Conservation (phyloP, 116 monocot genomes). For the Zostera marina region DNA sequence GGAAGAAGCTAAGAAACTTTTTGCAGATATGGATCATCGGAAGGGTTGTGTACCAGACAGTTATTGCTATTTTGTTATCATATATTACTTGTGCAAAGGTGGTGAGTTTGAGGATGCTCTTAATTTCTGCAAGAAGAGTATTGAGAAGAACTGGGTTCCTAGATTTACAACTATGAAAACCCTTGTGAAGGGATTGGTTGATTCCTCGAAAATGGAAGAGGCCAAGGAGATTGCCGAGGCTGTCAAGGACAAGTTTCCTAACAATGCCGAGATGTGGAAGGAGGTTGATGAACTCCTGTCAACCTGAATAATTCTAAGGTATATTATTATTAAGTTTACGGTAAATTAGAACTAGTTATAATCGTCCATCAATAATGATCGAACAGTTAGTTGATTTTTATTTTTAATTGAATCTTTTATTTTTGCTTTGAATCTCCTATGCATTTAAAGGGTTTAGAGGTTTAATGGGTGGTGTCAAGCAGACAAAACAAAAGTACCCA, state of each 20-base stretch:
- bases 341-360: too few species aligned
- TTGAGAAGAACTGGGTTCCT: slow-evolving; percentile 69
- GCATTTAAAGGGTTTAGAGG: too few species aligned
- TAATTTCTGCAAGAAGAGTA: slow-evolving; percentile 36
- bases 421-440: too few species aligned
- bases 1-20: slow-evolving; percentile 40
- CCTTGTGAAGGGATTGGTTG: slow-evolving; percentile 54
- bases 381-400: too few species aligned
- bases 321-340: too few species aligned
- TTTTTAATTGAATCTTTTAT: too few species aligned
- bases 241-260: slow-evolving; percentile 57
- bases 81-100: slow-evolving; percentile 49
- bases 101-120: slow-evolving; percentile 64
- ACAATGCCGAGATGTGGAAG: slow-evolving; percentile 59
- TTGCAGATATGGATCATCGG: slow-evolving; percentile 20
- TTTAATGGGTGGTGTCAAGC: too few species aligned
- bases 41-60: slow-evolving; percentile 34
- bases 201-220: slow-evolving; percentile 36
- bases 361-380: too few species aligned
- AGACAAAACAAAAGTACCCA: too few species aligned
- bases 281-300: slow-evolving; percentile 42
- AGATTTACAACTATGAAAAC: slow-evolving; percentile 59
- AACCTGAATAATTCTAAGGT: too few species aligned
- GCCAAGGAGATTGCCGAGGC: slow-evolving; percentile 45
- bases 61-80: slow-evolving; percentile 43